Base-by-base conservation (phyloP, 1,284 basidiomycete species). In the Pseudozyma flocculosa region DNA sequence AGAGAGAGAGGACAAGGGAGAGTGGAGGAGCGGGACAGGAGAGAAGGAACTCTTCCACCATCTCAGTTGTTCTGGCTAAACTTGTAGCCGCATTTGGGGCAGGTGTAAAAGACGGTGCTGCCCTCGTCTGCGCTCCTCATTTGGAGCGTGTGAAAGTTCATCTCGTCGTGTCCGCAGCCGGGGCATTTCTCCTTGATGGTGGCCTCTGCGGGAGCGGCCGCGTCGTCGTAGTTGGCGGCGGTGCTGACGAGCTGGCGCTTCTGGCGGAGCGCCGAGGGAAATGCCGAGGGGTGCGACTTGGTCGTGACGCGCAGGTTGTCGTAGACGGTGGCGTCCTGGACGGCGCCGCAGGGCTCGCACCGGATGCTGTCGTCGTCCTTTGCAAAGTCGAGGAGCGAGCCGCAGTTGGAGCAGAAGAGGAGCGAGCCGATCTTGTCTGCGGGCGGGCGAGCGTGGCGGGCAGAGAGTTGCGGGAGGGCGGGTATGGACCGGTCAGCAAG, bases 141-240 rank as follows among this genome's bases (percentile, higher is more conserved):
- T 66, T 81, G 80, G 46, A 80, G 73, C n/a, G 80, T 80, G 59
- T 79, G 75, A 67, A 79, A 80, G 48, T 70, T 71, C 78, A 80
- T 78, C 57, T 80, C 78, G 37, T 78, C 72, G 46, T 77, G 70
- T 11, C 90, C 90, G 73, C 94, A 98, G 45, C 85, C 84, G 0
- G 91, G 91, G 76, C 95, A 98, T 79, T 88, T 88, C 79, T 97
- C 94, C 48, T 89, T 86, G 34, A 92, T 89, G 89, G 95, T 72
- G 15, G 68, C 70, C 32, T 74, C 59, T 38, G 62, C 49, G 4
- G 60, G 59, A 17, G 53, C 60, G n/a, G 54, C 49, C 23, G 51
- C 56, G 42, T 64, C 58, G 23, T 52, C 54, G 11, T 53, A 40
- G 10, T 54, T 40, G 21, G 51, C 50, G 40, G 52, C 54, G 42